Conservation (phyloP, 2,329 filamentous ascomycete species). For the Mycosphaerella sp. region DNA sequence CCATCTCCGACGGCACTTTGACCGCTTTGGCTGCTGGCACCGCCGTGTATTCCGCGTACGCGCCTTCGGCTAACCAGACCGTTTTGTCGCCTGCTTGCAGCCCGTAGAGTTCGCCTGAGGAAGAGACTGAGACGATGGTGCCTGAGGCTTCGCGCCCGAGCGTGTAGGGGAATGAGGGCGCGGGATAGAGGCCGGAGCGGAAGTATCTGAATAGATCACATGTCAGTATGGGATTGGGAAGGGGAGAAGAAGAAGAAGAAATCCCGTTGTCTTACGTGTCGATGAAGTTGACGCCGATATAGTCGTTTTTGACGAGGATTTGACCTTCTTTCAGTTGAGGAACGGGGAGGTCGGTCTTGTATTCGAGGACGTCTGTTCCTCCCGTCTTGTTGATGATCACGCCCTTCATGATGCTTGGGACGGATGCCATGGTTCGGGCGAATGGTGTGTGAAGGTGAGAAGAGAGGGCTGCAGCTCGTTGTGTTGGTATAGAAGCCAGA, state of each 20-base stretch:
- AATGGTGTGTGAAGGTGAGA: constrained; percentile 10
- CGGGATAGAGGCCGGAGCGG: constrained; percentile 72
- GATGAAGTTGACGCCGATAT: constrained; percentile 79
- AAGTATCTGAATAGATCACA: constrained; percentile 56
- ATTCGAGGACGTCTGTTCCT: constrained; percentile 64
- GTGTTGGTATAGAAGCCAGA: constrained; percentile 18
- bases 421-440: constrained; percentile 38
- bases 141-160: constrained; percentile 77
- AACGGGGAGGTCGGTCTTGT: constrained; percentile 64
- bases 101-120: constrained; percentile 45
- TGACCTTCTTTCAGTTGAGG: constrained; percentile 63
- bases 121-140: constrained; percentile 57
- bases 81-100: constrained; percentile 64
- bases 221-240: background rate
- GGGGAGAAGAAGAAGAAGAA: background rate
- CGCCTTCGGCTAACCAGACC: constrained; percentile 55
- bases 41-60: constrained; percentile 57
- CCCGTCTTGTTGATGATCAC: constrained; percentile 67
- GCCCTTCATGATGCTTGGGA: constrained; percentile 66
- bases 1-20: constrained; percentile 58
- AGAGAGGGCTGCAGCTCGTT: constrained; percentile 25
- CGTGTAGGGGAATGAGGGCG: constrained; percentile 62
- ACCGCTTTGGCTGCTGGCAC: constrained; percentile 51
- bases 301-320: constrained; percentile 73
- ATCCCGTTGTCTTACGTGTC: constrained; percentile 54